A percentile compares a stretch with the other conserved stretches of the same genome.
Evolutionary conservation across 495 filamentous ascomycete genomes (phyloP).

Genomic region (Hyaloscypha variabilis): DNA sequence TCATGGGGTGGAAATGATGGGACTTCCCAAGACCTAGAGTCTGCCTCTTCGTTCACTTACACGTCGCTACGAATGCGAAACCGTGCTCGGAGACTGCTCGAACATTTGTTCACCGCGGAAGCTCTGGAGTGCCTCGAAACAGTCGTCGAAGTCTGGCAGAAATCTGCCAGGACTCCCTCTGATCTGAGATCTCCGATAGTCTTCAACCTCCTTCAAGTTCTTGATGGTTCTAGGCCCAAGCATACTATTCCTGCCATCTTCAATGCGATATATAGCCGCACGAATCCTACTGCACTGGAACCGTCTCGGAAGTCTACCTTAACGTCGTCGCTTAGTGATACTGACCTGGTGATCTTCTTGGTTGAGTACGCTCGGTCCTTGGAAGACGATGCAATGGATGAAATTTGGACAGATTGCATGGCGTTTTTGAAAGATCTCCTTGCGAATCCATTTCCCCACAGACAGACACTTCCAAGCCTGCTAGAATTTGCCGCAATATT

Average conservation of each 20-base stretch:
- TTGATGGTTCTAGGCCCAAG: conserved; percentile 89
- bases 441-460: conserved; percentile 91
- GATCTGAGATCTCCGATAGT: conserved; percentile 51
- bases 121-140: conserved; percentile 95
- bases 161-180: conserved; percentile 32
- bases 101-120: conserved; percentile 92
- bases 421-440: conserved; percentile 88
- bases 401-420: conserved; percentile 96
- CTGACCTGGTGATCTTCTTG: conserved; percentile 83
- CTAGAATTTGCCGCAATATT: conserved; percentile 88
- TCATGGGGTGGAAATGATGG: conserved; percentile 76
- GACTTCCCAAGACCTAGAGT: conserved; percentile 62
- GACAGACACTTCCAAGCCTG: conserved; percentile 84
- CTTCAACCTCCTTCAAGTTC: conserved; percentile 83
- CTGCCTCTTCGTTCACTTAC: conserved; percentile 83
- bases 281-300: conserved; percentile 81
- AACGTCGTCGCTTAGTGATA: conserved; percentile 79
- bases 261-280: conserved; percentile 93
- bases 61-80: conserved; percentile 89
- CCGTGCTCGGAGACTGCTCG: conserved; percentile 80
- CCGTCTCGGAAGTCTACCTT: conserved; percentile 80
- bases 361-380: conserved; percentile 86
- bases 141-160: conserved; percentile 77
- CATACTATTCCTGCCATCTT: conserved; percentile 96
- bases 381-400: conserved; percentile 98